Evolutionary conservation across 352 stramenopile genomes (phyloP).

Genomic region (Globisporangium emineosum): DNA sequence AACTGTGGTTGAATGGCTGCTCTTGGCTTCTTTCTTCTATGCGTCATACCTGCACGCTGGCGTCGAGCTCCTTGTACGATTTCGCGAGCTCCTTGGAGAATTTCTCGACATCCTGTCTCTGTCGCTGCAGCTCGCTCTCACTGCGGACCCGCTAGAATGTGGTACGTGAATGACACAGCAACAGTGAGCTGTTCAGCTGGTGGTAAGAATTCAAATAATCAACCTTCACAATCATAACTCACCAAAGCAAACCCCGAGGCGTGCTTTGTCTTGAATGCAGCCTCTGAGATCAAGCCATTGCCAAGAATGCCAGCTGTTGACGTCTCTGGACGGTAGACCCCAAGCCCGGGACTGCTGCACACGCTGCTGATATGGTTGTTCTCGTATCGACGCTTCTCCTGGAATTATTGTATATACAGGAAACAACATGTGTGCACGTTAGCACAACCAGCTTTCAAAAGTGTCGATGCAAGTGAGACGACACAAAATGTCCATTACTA

Average conservation of each 20-base stretch:
- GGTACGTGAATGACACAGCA: neutral
- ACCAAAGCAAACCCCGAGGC: slow-evolving; percentile 32
- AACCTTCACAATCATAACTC: neutral
- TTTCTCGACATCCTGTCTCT: slow-evolving; percentile 21
- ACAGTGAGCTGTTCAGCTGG: neutral
- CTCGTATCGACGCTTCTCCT: neutral
- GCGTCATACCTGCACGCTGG: slow-evolving; percentile 31
- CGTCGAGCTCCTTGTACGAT: slow-evolving; percentile 43
- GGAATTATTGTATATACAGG: neutral
- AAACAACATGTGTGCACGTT: neutral
- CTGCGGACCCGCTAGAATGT: slow-evolving; percentile 30
- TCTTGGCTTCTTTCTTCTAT: no score
- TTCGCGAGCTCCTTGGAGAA: slow-evolving; percentile 55
- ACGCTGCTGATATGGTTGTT: neutral
- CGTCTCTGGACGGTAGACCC: slow-evolving; percentile 25
- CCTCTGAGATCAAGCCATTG: slow-evolving; percentile 20
- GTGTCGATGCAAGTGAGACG: neutral
- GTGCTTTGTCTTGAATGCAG: slow-evolving; percentile 30
- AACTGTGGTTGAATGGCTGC: neutral
- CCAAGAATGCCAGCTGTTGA: slow-evolving; percentile 8
- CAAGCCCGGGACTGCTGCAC: slow-evolving; percentile 12
- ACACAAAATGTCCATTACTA: neutral
- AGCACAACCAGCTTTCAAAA: neutral
- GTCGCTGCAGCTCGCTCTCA: slow-evolving; percentile 32
- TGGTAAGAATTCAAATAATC: no score